Base-by-base conservation (phyloP, 2,329 filamentous ascomycete genomes). In the Aureobasidium mangrovei region DNA sequence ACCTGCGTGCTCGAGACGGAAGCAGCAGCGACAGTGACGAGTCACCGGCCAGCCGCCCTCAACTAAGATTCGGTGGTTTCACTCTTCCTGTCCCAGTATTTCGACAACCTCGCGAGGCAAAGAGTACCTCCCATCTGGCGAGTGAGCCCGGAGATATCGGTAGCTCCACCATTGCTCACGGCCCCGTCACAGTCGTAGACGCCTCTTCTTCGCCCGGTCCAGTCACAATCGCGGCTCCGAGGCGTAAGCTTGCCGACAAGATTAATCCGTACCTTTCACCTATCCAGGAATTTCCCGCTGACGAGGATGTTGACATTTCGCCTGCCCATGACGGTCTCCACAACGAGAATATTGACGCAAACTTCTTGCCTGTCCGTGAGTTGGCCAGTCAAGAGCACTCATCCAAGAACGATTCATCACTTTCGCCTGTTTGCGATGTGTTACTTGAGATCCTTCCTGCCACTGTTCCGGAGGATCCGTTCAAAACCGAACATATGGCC, bases 1-100 rank as follows among this genome's bases (percentile, higher is more conserved):
- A 51, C 36, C 33, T 41, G 47, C 47, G 41, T 18, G 47, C 47
- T 51, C 47, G 47, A 33, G 38, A 51, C 47, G 42, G 47, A 36
- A 51, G 47, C 47, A 24, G 38, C 6, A 51, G 47, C 38, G 38
- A 51, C 12, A 51, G 47, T 9, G 47, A 51, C 29, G 38, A 26
- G 29, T 41, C 18, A 27, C 27, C 38, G 29, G 29, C 8, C 26
- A 31, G 12, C 46, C 32, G 36, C 46, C 40, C 8, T 28, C 35
- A 49, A 42, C 28, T 35, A 51, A 6, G 47, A 18, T 51, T 51
- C 12, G 29, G 2, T n/a, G 47, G 47, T 8, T 42, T 51, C 47
- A n/a, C 38, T 41, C 47, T 28, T 39, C 33, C 47, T 42, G 10
- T 29, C 35, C 26, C 38, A 41, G 38, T 24, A 29, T 4, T 35